Conservation (phyloP, 768 basidiomycete genomes). For the Tylopilus felleus region DNA sequence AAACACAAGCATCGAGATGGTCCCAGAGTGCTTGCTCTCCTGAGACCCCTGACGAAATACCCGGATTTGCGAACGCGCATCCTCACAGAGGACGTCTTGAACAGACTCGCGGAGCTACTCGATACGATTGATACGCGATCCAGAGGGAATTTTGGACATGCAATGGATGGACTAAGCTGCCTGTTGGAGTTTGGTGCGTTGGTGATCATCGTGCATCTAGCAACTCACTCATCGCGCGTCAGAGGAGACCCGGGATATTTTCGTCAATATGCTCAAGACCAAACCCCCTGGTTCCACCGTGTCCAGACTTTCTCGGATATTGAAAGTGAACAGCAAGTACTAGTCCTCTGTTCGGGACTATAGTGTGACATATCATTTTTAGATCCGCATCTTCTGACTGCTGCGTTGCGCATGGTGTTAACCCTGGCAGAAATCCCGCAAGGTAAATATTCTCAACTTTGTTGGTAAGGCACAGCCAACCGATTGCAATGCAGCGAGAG, state of each 20-base stretch:
- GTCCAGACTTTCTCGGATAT: conserved; percentile 12
- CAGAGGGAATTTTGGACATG: conserved; percentile 13
- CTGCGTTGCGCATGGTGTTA: conserved; percentile 18
- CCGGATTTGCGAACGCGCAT: conserved; percentile 11
- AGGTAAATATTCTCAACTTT: conserved; percentile 1
- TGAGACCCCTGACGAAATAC: conserved; percentile 20
- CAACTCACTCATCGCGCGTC: background rate
- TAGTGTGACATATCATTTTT: background rate
- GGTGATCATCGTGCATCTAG: background rate
- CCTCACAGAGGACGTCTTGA: conserved; percentile 14
- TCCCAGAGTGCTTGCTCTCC: conserved; percentile 16
- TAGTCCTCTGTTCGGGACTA: background rate
- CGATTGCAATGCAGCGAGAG: background rate
- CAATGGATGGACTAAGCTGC: conserved; percentile 21
- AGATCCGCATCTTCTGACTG: conserved; percentile 12
- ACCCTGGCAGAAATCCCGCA: conserved; percentile 15
- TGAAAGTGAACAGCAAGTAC: conserved; percentile 12
- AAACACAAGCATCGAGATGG: conserved; percentile 15
- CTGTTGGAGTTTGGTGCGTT: conserved; percentile 19
- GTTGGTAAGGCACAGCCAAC: too few species aligned
- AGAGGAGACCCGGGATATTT: conserved; percentile 9
- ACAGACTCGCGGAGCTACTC: conserved; percentile 10
- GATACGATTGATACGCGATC: conserved; percentile 3
- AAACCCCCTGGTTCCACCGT: background rate
- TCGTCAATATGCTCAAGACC: conserved; percentile 8